Base-by-base conservation (phyloP, 2,329 filamentous ascomycete species). In the Penicillium digitatum region DNA sequence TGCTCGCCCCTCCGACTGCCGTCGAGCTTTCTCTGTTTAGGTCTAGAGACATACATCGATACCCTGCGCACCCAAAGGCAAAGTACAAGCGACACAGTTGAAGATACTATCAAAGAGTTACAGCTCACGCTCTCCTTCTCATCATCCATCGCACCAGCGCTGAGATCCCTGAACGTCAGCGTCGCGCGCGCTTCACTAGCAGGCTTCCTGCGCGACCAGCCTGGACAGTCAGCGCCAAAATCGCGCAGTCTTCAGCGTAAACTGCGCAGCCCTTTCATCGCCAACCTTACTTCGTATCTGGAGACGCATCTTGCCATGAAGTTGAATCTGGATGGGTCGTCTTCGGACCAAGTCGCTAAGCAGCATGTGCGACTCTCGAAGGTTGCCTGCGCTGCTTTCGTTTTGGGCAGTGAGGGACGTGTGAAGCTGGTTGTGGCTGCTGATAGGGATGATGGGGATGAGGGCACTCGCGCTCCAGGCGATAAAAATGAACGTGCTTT, bases 1-100 rank as follows among this genome's bases (percentile, higher is more conserved):
- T 72, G 76, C 43, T 74, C 76, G 6, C 66, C 74, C 5, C 59
- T 82, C 24, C 69, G 68, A 5, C 71, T 82, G 3, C 67, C 76
- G 0, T 74, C 78, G 0, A 56, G 61, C 8, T 79, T 80, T 55
- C 69, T 82, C 31, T 76, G 75, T n/a, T 61, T 66, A 0, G 68
- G 69, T 1, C 67, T 81, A 16, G 78, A 79, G 56, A 71, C 63
- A 0, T 76, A 72, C 14, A 46, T 75, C 6, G 56, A 62, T 2
- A 58, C 35, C 1, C 35, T 65, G 54, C 52, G 37, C 52, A 43
- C 29, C 56, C 37, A 20, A 1, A 24, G 11, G 44, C 31, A 34
- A 52, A 26, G 26, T 43, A 31, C 54, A 18, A 45, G 55, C 16
- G 34, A 49, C 22, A 46, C 64, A 24, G 58, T 71, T 9, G 66